phyloP scores from a whole-genome alignment of 257 asterid species.

The Nicotiana otophora region DNA sequence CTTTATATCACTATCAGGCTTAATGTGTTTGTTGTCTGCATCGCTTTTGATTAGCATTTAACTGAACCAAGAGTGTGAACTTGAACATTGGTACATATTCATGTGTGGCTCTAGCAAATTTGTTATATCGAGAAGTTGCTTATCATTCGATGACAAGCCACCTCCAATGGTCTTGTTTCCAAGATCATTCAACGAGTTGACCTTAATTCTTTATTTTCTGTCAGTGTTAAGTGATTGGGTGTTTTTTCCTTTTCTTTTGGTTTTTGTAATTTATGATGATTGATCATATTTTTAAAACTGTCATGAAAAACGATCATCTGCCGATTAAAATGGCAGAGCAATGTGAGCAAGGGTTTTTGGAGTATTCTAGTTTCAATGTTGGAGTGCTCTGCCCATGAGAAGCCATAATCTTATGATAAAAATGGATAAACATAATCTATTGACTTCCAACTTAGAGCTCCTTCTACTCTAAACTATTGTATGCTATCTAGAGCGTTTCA shows the following conservation, averaged over 20 bases:
- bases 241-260: not conserved
- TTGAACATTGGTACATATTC: not conserved
- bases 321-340: not conserved
- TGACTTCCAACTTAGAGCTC: not conserved
- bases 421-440: not conserved
- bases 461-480: not conserved
- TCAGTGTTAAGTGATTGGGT: not conserved
- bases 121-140: not conserved
- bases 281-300: not conserved
- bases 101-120: not conserved
- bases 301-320: not conserved
- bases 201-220: not conserved
- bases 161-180: not conserved
- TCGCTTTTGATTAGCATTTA: not conserved
- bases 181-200: not conserved
- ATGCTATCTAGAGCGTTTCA: not conserved
- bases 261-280: not conserved
- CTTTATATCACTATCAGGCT: not conserved
- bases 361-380: not conserved
- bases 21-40: not conserved
- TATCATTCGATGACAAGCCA: not conserved
- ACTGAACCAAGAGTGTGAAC: not conserved
- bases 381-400: not conserved
- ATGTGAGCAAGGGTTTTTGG: not conserved
- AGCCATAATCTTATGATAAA: not conserved